phyloP scores from a whole-genome alignment of 192 early-diverging fungal species.

The Gryganskiella cystojenkinii region DNA sequence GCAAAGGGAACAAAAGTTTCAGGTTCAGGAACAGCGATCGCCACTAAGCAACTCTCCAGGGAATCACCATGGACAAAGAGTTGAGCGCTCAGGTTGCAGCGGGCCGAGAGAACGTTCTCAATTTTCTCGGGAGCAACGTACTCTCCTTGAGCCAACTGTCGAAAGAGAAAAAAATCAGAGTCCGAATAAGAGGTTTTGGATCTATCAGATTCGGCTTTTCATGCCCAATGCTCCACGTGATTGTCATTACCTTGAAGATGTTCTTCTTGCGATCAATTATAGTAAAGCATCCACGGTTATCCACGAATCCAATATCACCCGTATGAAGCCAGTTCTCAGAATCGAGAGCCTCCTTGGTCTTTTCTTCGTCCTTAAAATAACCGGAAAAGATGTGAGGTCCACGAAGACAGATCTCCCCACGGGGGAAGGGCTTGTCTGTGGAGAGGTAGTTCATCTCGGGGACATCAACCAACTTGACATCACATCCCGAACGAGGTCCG shows the following conservation, averaged over 20 bases:
- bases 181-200: no score
- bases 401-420: slow-evolving; percentile 89
- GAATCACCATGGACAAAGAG: slow-evolving; percentile 67
- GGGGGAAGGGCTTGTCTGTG: slow-evolving; percentile 75
- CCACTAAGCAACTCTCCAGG: slow-evolving; percentile 56
- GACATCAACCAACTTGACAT: slow-evolving; percentile 86
- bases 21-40: slow-evolving; percentile 63
- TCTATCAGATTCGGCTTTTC: no score
- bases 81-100: slow-evolving; percentile 51
- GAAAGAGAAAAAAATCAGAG: not conserved
- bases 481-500: slow-evolving; percentile 60
- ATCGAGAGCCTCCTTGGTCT: slow-evolving; percentile 80
- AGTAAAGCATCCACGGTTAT: slow-evolving; percentile 67
- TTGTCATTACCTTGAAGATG: slow-evolving; percentile 69
- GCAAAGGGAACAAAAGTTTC: slow-evolving; percentile 56
- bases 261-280: slow-evolving; percentile 89
- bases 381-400: slow-evolving; percentile 75
- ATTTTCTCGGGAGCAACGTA: slow-evolving; percentile 91
- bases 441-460: slow-evolving; percentile 86
- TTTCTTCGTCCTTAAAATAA: slow-evolving; percentile 83
- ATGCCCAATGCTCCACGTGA: no score
- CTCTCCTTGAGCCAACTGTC: slow-evolving; percentile 72
- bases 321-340: slow-evolving; percentile 87
- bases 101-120: slow-evolving; percentile 14
- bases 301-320: slow-evolving; percentile 83